phyloP scores from a whole-genome alignment of 805 yeast species.

The Saturnispora hagleri region DNA sequence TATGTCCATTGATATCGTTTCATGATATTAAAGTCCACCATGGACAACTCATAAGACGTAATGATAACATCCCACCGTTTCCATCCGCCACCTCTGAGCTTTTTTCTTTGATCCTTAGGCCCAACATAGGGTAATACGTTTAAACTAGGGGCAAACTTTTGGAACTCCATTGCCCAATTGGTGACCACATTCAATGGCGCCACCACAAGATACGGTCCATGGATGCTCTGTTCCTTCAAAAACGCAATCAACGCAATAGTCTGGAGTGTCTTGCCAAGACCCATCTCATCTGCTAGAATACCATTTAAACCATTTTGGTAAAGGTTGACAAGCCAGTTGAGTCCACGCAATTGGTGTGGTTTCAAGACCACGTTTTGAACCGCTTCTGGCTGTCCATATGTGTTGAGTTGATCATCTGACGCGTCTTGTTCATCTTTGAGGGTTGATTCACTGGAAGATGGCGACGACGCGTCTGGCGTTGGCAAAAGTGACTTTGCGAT shows the following conservation, averaged over 20 bases:
- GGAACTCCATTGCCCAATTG: conserved; percentile 75
- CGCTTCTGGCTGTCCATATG: conserved; percentile 40
- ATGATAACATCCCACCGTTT: conserved; percentile 45
- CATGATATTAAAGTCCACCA: conserved; percentile 55
- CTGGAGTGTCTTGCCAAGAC: conserved; percentile 88
- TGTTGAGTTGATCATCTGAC: not conserved
- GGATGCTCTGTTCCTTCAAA: conserved; percentile 65
- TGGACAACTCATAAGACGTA: conserved; percentile 75
- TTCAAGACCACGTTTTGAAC: conserved; percentile 56
- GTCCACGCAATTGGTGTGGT: conserved; percentile 81
- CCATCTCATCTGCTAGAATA: conserved; percentile 96
- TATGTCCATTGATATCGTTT: conserved; percentile 61
- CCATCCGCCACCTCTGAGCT: conserved; percentile 25
- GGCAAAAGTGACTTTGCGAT: conserved; percentile 61
- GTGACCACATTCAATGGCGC: conserved; percentile 80
- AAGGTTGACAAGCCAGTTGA: conserved; percentile 81
- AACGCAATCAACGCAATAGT: conserved; percentile 72
- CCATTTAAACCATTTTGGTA: conserved; percentile 94
- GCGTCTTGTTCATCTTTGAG: not conserved
- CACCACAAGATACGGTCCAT: conserved; percentile 70
- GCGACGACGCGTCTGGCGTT: conserved; percentile 3
- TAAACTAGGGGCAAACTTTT: conserved; percentile 62
- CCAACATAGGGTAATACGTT: conserved; percentile 61
- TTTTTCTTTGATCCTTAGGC: conserved; percentile 43
- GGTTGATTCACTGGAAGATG: not conserved